Evolutionary conservation across 495 filamentous ascomycete species (phyloP).

Genomic region (Tuber umbilicatum): DNA sequence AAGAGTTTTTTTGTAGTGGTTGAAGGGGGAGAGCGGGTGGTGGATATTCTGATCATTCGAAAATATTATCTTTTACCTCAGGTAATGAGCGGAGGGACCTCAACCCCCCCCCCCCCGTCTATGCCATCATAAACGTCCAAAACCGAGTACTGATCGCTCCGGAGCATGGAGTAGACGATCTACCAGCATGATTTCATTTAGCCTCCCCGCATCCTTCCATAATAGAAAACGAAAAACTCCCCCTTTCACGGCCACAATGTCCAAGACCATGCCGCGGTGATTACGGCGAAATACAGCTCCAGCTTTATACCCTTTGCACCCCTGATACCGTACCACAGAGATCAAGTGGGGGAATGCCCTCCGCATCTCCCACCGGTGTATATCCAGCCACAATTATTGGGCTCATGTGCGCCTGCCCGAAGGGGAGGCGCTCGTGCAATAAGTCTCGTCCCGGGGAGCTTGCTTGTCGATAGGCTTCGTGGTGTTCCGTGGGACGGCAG

Average conservation of each 20-base stretch:
- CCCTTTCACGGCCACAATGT: not conserved
- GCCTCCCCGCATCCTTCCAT: not conserved
- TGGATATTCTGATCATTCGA: not conserved
- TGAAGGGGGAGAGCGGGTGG: not conserved
- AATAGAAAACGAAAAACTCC: too few relatives aligned
- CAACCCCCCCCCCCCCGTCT: too few relatives aligned
- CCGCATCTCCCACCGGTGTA: not conserved
- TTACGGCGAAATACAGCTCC: not conserved
- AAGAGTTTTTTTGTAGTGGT: not conserved
- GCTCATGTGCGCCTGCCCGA: not conserved
- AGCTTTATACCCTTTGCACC: not conserved
- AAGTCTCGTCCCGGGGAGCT: not conserved
- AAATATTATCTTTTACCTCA: not conserved
- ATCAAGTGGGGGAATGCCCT: not conserved
- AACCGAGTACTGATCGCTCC: not conserved
- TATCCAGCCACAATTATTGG: not conserved
- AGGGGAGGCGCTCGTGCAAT: not conserved
- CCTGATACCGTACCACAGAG: not conserved
- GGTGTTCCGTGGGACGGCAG: not conserved
- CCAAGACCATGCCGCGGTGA: not conserved
- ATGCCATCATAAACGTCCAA: too few relatives aligned
- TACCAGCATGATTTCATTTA: not conserved
- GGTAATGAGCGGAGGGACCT: too few relatives aligned
- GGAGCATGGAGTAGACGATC: not conserved
- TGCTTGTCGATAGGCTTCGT: not conserved